Evolutionary conservation across 2,329 filamentous ascomycete species (phyloP).

Genomic region (Botrytis deweyae): DNA sequence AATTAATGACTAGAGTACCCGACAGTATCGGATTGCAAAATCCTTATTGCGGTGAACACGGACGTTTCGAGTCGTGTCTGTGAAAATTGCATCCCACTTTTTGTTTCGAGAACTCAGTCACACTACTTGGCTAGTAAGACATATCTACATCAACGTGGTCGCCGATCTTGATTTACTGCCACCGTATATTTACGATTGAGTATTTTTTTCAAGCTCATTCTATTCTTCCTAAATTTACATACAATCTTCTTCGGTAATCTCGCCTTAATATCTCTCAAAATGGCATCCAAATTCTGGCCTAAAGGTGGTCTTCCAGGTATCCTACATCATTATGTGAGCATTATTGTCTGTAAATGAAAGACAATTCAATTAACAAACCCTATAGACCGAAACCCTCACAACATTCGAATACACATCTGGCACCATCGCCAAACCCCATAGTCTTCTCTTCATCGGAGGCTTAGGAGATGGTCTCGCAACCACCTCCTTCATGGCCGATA

Average conservation of each 20-base stretch:
- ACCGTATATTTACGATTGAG: not conserved
- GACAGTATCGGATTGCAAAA: not conserved
- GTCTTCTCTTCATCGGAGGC: constrained; percentile 53
- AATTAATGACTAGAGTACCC: not conserved
- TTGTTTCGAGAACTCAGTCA: not conserved
- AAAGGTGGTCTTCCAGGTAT: constrained; percentile 38
- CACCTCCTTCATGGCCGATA: constrained; percentile 47
- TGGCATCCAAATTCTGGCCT: constrained; percentile 41
- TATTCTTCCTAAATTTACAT: not conserved
- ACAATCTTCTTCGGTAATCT: not conserved
- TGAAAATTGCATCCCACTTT: constrained; percentile 12
- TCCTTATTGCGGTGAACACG: not conserved
- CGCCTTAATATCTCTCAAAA: constrained; percentile 46
- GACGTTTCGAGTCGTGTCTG: not conserved
- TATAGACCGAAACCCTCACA: constrained; percentile 43
- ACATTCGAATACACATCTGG: constrained; percentile 43
- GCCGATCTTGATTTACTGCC: not conserved
- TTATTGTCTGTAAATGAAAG: not conserved
- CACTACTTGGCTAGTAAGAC: not conserved
- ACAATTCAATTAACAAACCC: constrained; percentile 13
- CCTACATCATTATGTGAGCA: constrained; percentile 40
- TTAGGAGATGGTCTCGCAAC: constrained; percentile 52
- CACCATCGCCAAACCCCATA: constrained; percentile 43
- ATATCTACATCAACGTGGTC: not conserved
- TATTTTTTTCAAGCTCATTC: not conserved